Base-by-base conservation (phyloP, 257 asterid genomes). In the Lycium barbarum region DNA sequence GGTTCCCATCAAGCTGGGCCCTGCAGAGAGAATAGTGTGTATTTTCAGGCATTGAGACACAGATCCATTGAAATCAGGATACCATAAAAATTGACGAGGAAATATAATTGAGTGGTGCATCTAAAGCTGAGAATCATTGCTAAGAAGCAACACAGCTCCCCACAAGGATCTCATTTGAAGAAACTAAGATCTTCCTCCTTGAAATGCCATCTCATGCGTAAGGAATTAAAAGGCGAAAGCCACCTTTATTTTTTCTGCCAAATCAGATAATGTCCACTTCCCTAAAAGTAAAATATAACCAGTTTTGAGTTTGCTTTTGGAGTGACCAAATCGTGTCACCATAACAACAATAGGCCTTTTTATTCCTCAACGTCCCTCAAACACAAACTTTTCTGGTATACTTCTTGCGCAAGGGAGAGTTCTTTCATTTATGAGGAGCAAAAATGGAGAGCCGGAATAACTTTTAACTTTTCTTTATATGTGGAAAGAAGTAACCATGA, bases 1-100 rank as follows among this genome's bases (percentile, higher is more conserved):
- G 92, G 84, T 95, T 91, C 68, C 92, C 90, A 79, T 95, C 99
- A 20, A 95, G 97, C 87, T 91, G 90, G 63, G 99, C 99, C 90
- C 99, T 94, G 89, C 33, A 63, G 17, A 81, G 20, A 53, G 65
- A 53, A 51, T 15, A 53, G 49, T 7, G 49, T 15, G 82, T 53
- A 53, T 26, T 9, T 6, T 78, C 14, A 78, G 49, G 82, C 65
- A 51, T 26, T 78, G 38, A 53, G 82, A 78, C 26, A 78, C 65
- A 8, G 65, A 53, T 26, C 20, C 49, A 8, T 2, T 53, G 26
- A 53, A 4, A 26, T 53, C 49, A 53, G 65, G 78, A 38, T 38
- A 36, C 38, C 33, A 70, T 70, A 38, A 70, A 36, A 40, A 38
- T 38, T 68, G 9, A 66, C 47, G 1, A 66, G 74, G 20, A 67